Base-by-base conservation (phyloP, 768 basidiomycete species). In the Tylopilus cervinicoccineus region DNA sequence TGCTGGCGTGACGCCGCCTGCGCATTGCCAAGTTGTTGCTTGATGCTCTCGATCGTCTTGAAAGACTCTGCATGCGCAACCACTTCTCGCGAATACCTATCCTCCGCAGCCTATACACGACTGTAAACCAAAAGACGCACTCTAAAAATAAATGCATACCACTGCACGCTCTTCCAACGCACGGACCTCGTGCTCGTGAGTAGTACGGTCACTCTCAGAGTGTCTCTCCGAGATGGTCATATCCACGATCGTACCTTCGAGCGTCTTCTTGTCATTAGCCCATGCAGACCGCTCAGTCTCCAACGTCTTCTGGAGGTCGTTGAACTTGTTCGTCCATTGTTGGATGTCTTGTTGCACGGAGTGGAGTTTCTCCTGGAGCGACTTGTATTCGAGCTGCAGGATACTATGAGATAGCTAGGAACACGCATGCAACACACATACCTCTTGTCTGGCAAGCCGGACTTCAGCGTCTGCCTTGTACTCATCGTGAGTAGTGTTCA, bases 21-120 rank as follows among this genome's bases (percentile, higher is more conserved):
- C 4, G 76, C 68, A 12, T 65, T 60, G 14, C 73, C 60, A 4
- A 93, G 70, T 34, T 89, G 80, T 42, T 80, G 73, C 62, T 83
- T 86, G 52, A 91, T 69, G 10, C 59, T 69, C 11, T 84, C 80
- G 11, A 89, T 76, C 12, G 72, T 53, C 68, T 90, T 90, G 74
- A 93, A 86, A 0, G 86, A 77, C 19, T 92, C 90, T 0, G 92
- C 91, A 63, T 94, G 92, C 1, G 87, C 73, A 27, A 93, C 70
- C n/a, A 93, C 78, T 61, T 91, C 91, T 43, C 82, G 76, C 5
- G 83, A 77, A 56, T 93, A 93, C 46, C 84, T 79, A 43, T 88
- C 86, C 61, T 93, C 88, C 6, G 88, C 88, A 54, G 82, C 76
- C 79, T 83, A 53, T 9, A 44, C 28, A 26, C 8, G 11, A 32